Base-by-base conservation (phyloP, 495 filamentous ascomycete genomes). In the Poronia punctata region DNA sequence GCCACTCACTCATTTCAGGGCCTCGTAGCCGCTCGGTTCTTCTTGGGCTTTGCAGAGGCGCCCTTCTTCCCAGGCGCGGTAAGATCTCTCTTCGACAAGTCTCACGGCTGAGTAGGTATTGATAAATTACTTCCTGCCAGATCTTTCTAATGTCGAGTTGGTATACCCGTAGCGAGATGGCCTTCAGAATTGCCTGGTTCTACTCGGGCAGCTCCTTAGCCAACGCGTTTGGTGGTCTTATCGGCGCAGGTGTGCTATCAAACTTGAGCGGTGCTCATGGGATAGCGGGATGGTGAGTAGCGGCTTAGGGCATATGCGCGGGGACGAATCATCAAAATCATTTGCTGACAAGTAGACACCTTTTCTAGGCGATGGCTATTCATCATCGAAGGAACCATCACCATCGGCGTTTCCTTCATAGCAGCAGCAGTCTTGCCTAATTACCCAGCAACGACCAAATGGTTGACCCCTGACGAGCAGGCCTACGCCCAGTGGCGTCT, bases 1-100 rank as follows among this genome's bases (percentile, higher is more conserved):
- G 73, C 65, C 12, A 66, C 67, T 1, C 56, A 66, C 4, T 80
- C 61, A 35, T 83, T 71, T 43, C 57, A 61, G 12, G 72, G 75
- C 7, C 61, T 83, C 18, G 55, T 82, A 5, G 71, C 66, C 0
- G 67, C 75, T 36, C 68, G 79, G 9, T 81, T 83, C 61, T 74
- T 83, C 32, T 67, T 84, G 3, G 79, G 80, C 38, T 74, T 82
- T 25, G 68, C 72, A 19, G 75, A 78, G 50, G 72, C 75, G 0
- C 69, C 72, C 0, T 76, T 74, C 42, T 78, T 71, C 40, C 42
- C 59, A 2, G 71, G 65, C 19, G 68, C 65, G 8, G 46, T 76
- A 16, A 37, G 41, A 15, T 17, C 14, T 15, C 35, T 24, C 18
- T 26, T 26, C 22, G n/a, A 2, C 14, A 18, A 1, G 11, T 18